Evolutionary conservation across 805 yeast species (phyloP).

Genomic region (Saccharomycopsis sp.): DNA sequence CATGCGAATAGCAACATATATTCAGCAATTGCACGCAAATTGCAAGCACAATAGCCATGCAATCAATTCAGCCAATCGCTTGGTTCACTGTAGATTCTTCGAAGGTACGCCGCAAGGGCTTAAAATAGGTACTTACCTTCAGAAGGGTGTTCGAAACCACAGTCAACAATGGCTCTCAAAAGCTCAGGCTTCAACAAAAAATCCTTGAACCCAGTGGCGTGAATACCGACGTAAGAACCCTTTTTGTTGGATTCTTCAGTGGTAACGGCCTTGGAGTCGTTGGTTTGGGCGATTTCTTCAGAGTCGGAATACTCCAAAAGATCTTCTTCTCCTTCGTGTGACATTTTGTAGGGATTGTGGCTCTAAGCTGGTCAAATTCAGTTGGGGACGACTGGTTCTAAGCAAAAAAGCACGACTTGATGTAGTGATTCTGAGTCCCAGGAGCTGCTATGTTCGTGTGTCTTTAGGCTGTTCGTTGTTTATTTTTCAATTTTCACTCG

Average conservation of each 20-base stretch:
- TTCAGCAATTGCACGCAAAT: too few species aligned
- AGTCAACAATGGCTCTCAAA: conserved; percentile 94
- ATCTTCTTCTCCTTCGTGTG: conserved; percentile 99
- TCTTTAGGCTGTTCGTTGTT: not conserved
- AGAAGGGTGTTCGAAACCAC: conserved; percentile 99
- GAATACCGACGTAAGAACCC: conserved; percentile 97
- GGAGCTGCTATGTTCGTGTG: not conserved
- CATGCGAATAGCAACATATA: too few species aligned
- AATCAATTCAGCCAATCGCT: too few species aligned
- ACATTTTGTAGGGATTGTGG: conserved; percentile 39
- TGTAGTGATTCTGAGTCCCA: not conserved
- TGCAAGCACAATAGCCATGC: too few species aligned
- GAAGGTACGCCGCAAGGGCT: not conserved
- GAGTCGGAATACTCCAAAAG: conserved; percentile 97
- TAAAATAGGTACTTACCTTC: conserved; percentile 67
- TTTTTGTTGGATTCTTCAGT: conserved; percentile 70
- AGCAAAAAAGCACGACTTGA: not conserved
- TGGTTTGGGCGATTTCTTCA: conserved; percentile 83
- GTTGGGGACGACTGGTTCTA: not conserved
- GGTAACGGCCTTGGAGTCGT: conserved; percentile 39
- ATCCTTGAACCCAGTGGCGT: conserved; percentile 98
- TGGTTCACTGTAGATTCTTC: not conserved
- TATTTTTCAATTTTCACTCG: not conserved
- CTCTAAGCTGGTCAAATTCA: not conserved
- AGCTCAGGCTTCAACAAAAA: conserved; percentile 94